Percentiles rank a stretch among this genome's conserved stretches.
phyloP scores from a whole-genome alignment of 2,329 filamentous ascomycete species.

The Plectosphaerella sp. region DNA sequence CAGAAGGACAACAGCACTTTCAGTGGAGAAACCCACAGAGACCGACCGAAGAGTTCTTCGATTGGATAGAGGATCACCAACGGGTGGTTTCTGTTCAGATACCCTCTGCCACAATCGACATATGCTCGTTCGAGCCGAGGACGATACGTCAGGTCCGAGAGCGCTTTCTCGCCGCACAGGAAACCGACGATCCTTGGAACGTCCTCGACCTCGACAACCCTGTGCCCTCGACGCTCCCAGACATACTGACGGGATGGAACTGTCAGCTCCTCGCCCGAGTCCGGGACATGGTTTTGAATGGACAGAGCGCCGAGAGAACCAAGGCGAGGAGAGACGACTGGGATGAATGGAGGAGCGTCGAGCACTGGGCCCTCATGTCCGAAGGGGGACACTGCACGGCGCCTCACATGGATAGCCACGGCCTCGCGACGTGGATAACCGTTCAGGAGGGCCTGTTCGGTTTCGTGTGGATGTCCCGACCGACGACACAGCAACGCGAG shows the following conservation, averaged over 20 bases:
- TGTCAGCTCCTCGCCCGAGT: constrained; percentile 5
- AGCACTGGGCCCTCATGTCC: constrained; percentile 25
- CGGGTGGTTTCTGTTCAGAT: constrained; percentile 10
- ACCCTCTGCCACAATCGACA: constrained; percentile 7
- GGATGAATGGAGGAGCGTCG: constrained; percentile 25
- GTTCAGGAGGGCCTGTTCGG: constrained; percentile 19
- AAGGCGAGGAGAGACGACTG: constrained; percentile 19
- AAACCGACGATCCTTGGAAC: constrained; percentile 7
- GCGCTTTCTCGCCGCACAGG: constrained; percentile 4
- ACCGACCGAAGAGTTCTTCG: too few relatives aligned
- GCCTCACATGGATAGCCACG: constrained; percentile 27
- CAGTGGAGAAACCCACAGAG: too few relatives aligned
- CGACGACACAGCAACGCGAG: constrained; percentile 16
- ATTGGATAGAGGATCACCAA: constrained; percentile 2
- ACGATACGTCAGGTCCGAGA: constrained; percentile 7
- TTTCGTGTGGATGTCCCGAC: constrained; percentile 25
- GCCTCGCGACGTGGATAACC: constrained; percentile 28
- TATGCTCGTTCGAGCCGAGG: constrained; percentile 5
- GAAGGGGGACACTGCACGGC: constrained; percentile 27
- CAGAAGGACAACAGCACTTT: too few relatives aligned
- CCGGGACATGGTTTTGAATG: constrained; percentile 4
- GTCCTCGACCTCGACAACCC: constrained; percentile 6
- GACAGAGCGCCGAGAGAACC: constrained; percentile 10
- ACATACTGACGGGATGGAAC: constrained; percentile 7
- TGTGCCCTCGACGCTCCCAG: constrained; percentile 5